Base-by-base conservation (phyloP, 257 asterid species). In the Solanum ossicruentum region DNA sequence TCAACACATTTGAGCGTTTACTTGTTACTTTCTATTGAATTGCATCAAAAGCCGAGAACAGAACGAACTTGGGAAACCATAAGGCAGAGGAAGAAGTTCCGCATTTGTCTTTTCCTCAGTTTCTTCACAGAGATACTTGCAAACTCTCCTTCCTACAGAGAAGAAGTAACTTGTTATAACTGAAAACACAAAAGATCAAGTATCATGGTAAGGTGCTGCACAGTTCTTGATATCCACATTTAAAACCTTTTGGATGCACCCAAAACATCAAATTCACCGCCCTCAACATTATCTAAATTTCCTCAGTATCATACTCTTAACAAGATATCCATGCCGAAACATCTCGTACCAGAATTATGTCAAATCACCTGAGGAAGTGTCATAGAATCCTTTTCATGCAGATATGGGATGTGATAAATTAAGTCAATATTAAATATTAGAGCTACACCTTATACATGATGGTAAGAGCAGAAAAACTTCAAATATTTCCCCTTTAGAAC, bases 51-150 rank as follows among this genome's bases (percentile, higher is more conserved):
- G 58, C 23, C 80, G 83, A 65, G 84, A 47, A 39, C 20, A 28
- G 45, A 51, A 75, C 92, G 86, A 92, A 96, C 98, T 91, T 97
- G 99, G 83, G 99, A 97, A 89, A 97, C 97, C 99, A 95, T 93
- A 89, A 97, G 99, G 89, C 97, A 94, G 51, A 94, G 86, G 86
- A 91, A 93, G 88, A 95, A 97, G 85, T 97, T 97, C 69, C 93
- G 88, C 98, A 96, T 96, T 89, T 96, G 99, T 60, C 98, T 96
- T 83, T 87, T 88, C 91, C 99, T 92, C 93, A 96, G 80, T 89
- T 90, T 95, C 93, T 93, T 93, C 89, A 95, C 98, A 7, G 91
- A 89, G 85, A 90, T 85, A 84, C 93, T 90, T 18, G 92, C 97
- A 88, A 95, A 95, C 87, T 95, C 98, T 84, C 98, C 99, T 85